Evolutionary conservation across 352 stramenopile species (phyloP), one percentile per base, ranked within the genome.

Genomic region (Phytophthora multivora): DNA sequence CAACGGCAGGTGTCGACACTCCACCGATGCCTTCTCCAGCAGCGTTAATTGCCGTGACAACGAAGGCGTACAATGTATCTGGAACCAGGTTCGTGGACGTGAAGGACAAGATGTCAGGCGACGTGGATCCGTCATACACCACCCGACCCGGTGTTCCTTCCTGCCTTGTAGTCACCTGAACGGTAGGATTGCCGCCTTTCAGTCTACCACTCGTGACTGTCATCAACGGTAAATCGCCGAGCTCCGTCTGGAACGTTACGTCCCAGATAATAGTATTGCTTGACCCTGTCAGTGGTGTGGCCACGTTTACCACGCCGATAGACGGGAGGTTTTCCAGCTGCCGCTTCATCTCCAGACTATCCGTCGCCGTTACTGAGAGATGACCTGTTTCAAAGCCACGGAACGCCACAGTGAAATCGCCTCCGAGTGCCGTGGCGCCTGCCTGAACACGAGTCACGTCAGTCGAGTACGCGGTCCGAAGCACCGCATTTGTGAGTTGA

Each of bases 171-270:
- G 68, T 81, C 9, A 98, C 91, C 13, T 83, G 60, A 21, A 97
- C 68, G 2, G 68, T 74, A 12, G 86, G 63, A 40, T 59, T 80
- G 2, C 79, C 83, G 13, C 89, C 87, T 4, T 69, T 92, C 8
- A 99, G 73, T 16, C 95, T 78, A 0, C 95, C 96, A 18, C 78
- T 78, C 1, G 96, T 98, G 15, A 89, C 80, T 52, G 87, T 78
- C 76, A 99, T 92, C 39, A 94, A 62, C 7, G 96, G 95, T 13
- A 99, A 60, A 63, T 99, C 85, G 1, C 96, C 95, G n/a, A 97
- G 69, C 49, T 98, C 90, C 8, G 93, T 98, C 16, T 95, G 49
- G 60, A 99, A 99, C 3, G 86, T 96, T 5, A 98, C 77, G 31
- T 86, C 82, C 95, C 95, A 98, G 1, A 48, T 73, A 71, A 83